A percentile compares a stretch with the other conserved stretches of the same genome.
phyloP scores from a whole-genome alignment of 2,329 filamentous ascomycete genomes.

The Chaetomiaceae sp. region DNA sequence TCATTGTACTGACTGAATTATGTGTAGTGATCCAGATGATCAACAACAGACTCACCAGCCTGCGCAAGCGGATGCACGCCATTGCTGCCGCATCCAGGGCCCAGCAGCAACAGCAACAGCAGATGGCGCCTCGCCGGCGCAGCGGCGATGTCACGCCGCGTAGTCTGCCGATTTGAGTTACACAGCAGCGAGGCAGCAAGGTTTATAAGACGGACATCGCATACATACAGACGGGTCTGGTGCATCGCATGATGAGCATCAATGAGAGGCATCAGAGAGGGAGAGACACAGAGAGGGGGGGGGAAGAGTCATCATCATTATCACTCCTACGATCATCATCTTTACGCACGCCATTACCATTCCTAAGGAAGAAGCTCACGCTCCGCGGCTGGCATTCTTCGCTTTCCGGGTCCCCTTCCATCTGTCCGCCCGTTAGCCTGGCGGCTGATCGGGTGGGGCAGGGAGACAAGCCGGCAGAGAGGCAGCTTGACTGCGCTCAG shows the following conservation, averaged over 20 bases:
- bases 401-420: no score
- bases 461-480: no score
- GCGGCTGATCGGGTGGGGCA: no score
- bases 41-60: slow-evolving; percentile 45
- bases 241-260: no score
- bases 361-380: slow-evolving; percentile 8
- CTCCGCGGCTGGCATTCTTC: slow-evolving; percentile 14
- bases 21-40: slow-evolving; percentile 57
- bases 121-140: slow-evolving; percentile 40
- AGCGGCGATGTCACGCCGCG: slow-evolving; percentile 52
- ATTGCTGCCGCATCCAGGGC: slow-evolving; percentile 54
- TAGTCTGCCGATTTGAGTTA: slow-evolving; percentile 38
- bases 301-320: background rate
- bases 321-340: background rate
- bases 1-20: slow-evolving; percentile 23
- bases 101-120: slow-evolving; percentile 33
- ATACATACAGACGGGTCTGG: no score
- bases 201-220: background rate
- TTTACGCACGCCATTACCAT: no score
- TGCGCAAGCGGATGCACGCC: slow-evolving; percentile 56
- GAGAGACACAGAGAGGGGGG: no score
- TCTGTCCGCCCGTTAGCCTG: no score
- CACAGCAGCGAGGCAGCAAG: background rate
- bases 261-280: no score
- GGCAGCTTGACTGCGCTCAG: no score